Conservation (phyloP, 2,329 filamentous ascomycete species). For the Diaporthe sp. region DNA sequence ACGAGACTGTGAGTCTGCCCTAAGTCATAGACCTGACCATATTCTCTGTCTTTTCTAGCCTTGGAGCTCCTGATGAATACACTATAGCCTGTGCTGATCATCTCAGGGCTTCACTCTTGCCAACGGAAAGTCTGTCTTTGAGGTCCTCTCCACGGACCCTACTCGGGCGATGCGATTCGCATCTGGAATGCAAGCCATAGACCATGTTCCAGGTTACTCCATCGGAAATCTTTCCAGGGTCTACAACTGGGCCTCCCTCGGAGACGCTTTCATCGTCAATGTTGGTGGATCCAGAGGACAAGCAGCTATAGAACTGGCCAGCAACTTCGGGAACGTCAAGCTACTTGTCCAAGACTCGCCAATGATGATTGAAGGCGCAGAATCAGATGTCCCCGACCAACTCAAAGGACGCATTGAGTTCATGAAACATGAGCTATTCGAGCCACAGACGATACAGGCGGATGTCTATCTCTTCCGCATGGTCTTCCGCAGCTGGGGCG, state of each 20-base stretch:
- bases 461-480: conserved; percentile 49
- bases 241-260: not conserved
- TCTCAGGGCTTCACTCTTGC: not conserved
- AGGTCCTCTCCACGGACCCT: not conserved
- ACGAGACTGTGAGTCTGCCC: not conserved
- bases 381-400: not conserved
- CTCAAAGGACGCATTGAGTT: conserved; percentile 16
- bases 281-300: not conserved
- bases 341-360: not conserved
- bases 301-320: not conserved
- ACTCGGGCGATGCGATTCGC: not conserved
- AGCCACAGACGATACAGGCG: not conserved
- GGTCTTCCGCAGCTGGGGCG: conserved; percentile 62
- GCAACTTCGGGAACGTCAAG: not conserved
- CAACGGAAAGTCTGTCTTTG: conserved; percentile 2
- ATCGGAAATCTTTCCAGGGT: not conserved
- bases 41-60: not conserved
- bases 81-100: not conserved
- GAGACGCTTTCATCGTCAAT: not conserved
- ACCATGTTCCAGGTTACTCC: not conserved
- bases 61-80: not conserved
- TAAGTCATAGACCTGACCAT: not conserved
- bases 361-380: not conserved
- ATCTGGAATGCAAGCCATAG: not conserved
- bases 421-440: conserved; percentile 28